A percentile compares a stretch with the other conserved stretches of the same genome.
phyloP scores from a whole-genome alignment of 2,329 filamentous ascomycete genomes.

The Epichloe uncinata region DNA sequence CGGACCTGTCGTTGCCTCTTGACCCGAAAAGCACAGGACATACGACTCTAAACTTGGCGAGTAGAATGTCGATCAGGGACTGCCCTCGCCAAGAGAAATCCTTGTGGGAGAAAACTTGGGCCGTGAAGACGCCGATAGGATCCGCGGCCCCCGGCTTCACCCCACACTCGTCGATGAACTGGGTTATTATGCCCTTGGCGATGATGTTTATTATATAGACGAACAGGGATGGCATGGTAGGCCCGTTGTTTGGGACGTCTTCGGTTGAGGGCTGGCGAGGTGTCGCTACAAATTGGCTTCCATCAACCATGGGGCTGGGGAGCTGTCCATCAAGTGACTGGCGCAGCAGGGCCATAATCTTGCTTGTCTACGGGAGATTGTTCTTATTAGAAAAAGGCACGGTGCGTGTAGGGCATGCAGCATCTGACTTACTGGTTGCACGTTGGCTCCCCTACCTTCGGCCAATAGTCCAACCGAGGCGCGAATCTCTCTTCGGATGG shows the following conservation, averaged over 20 bases:
- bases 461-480: slow-evolving; percentile 64
- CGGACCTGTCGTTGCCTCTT: slow-evolving; percentile 60
- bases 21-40: slow-evolving; percentile 83
- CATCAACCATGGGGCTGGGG: slow-evolving; percentile 39
- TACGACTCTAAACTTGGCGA: slow-evolving; percentile 67
- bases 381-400: not conserved
- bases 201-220: slow-evolving; percentile 68
- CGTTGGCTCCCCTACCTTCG: slow-evolving; percentile 48
- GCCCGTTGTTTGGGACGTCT: slow-evolving; percentile 37
- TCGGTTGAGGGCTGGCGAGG: slow-evolving; percentile 29
- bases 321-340: slow-evolving; percentile 38
- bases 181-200: slow-evolving; percentile 57
- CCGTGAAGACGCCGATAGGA: slow-evolving; percentile 64
- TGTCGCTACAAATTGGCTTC: slow-evolving; percentile 38
- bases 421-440: slow-evolving; percentile 21
- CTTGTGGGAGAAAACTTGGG: slow-evolving; percentile 58
- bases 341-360: slow-evolving; percentile 30
- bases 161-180: slow-evolving; percentile 54
- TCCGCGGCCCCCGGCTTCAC: slow-evolving; percentile 55
- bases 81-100: slow-evolving; percentile 54
- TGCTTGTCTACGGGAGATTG: slow-evolving; percentile 16
- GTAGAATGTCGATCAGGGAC: slow-evolving; percentile 67
- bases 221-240: slow-evolving; percentile 48
- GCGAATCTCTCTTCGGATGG: slow-evolving; percentile 57
- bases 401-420: slow-evolving; percentile 4